These are phyloP conservation scores for Aspergillus sp. DNA, from an alignment of 2,329 filamentous ascomycete genomes.

Conservation along the genomic window DNA sequence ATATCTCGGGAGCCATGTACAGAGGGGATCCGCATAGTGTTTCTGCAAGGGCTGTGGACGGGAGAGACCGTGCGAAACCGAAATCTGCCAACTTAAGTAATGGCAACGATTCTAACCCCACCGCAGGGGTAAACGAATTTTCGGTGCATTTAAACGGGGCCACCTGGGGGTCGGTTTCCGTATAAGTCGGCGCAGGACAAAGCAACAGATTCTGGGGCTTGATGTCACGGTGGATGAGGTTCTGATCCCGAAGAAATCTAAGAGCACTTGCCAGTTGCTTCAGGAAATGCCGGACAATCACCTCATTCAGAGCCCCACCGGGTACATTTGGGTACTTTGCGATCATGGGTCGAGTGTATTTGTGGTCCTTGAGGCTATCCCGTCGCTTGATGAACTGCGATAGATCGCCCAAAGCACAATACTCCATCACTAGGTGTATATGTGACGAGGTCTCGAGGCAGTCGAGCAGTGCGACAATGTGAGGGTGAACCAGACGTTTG, in stretches of 20 bases:
- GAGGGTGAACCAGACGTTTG: constrained; percentile 88
- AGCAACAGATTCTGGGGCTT: constrained; percentile 96
- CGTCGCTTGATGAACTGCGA: constrained; percentile 96
- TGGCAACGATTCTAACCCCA: constrained; percentile 79
- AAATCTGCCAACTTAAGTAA: constrained; percentile 99
- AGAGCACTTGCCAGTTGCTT: constrained; percentile 93
- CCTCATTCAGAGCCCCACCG: constrained; percentile 87
- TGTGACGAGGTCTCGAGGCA: constrained; percentile 83
- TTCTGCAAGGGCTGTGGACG: constrained; percentile 87
- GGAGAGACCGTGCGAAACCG: constrained; percentile 91
- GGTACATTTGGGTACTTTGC: constrained; percentile 84
- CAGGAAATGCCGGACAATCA: constrained; percentile 92
- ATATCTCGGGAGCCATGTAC: constrained; percentile 98
- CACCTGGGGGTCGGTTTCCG: constrained; percentile 61
- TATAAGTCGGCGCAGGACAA: constrained; percentile 74
- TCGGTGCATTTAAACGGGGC: constrained; percentile 77
- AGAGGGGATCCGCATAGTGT: constrained; percentile 94
- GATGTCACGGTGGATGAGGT: constrained; percentile 93
- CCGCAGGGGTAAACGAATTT: constrained; percentile 76
- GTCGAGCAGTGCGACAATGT: constrained; percentile 94
- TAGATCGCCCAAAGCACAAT: constrained; percentile 91
- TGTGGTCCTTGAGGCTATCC: constrained; percentile 74
- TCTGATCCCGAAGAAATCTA: constrained; percentile 78
- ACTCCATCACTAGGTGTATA: constrained; percentile 98
- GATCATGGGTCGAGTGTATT: constrained; percentile 85